Evolutionary conservation across 163 green algal species (phyloP).

Genomic region (Scenedesmus sp.): DNA sequence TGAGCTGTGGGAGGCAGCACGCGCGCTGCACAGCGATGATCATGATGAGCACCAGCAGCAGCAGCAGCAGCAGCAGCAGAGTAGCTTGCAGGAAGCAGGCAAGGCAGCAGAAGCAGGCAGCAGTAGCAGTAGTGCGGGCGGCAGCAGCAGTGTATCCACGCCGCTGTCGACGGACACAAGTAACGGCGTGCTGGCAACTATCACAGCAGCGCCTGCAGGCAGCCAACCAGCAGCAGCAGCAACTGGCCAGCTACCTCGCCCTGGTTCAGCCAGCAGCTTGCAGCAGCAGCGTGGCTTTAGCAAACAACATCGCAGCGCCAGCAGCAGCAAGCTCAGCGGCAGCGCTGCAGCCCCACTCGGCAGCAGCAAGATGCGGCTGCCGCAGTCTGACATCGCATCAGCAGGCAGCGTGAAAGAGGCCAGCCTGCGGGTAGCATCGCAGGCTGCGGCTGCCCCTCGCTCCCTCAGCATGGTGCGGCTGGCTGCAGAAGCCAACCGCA

Average conservation of each 20-base stretch:
- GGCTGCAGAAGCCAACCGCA: constrained; percentile 56
- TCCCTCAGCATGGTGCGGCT: constrained; percentile 49
- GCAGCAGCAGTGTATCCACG: constrained; percentile 5
- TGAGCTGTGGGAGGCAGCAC: constrained; percentile 17
- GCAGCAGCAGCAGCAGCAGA: not conserved
- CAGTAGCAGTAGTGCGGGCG: not conserved
- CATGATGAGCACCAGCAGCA: not conserved
- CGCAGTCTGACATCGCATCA: constrained; percentile 9
- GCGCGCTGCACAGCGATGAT: not conserved
- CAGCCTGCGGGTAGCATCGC: not conserved
- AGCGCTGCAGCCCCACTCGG: not conserved
- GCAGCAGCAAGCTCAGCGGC: not conserved
- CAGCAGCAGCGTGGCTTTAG: not conserved
- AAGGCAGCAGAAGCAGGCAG: not conserved
- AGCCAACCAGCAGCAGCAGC: not conserved
- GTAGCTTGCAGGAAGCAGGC: not conserved
- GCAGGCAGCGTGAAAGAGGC: constrained; percentile 32
- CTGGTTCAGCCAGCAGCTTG: constrained; percentile 17
- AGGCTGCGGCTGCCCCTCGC: not conserved
- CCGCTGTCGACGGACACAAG: not conserved
- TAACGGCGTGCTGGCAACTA: not conserved
- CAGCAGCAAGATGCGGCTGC: constrained; percentile 12
- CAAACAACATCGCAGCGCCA: not conserved
- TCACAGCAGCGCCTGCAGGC: not conserved
- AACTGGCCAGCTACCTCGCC: not conserved